phyloP scores from a whole-genome alignment of 2,329 filamentous ascomycete species.

The Neopestalotiopsis clavispora region DNA sequence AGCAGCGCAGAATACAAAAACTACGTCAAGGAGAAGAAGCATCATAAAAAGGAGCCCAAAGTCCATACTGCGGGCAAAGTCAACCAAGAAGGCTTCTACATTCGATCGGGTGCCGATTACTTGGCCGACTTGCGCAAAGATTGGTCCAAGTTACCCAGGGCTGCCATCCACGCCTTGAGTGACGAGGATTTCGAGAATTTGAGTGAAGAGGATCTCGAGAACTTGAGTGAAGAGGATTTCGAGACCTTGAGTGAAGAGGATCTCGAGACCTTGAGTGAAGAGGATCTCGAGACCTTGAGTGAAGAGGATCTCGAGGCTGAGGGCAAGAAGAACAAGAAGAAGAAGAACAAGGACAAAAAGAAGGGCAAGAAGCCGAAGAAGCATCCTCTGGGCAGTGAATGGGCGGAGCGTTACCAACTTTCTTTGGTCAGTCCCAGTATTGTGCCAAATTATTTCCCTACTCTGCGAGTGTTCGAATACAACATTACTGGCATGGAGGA shows the following conservation, averaged over 20 bases:
- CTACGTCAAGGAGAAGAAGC: conserved; percentile 15
- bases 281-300: conserved; percentile 22
- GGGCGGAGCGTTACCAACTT: conserved; percentile 83
- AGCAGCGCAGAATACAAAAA: conserved; percentile 30
- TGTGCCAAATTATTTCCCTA: conserved; percentile 91
- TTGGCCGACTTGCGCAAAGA: conserved; percentile 74
- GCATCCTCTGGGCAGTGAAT: conserved; percentile 76
- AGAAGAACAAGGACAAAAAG: conserved; percentile 52
- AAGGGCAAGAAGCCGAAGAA: conserved; percentile 33
- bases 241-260: conserved; percentile 25
- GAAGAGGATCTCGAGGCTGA: conserved; percentile 28
- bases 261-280: not conserved
- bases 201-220: conserved; percentile 23
- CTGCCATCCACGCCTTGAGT: conserved; percentile 34
- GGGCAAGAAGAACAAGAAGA: conserved; percentile 44
- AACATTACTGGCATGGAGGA: conserved; percentile 81
- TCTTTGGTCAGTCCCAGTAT: conserved; percentile 84
- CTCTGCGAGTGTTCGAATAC: conserved; percentile 89
- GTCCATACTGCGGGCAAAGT: not conserved
- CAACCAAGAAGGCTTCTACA: conserved; percentile 47
- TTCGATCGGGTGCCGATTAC: conserved; percentile 77
- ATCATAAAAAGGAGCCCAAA: conserved; percentile 39
- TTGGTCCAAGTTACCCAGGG: conserved; percentile 78
- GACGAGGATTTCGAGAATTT: conserved; percentile 20
- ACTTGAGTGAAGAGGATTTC: no score